These are phyloP conservation scores for Cladosporium velox DNA, from an alignment of 2,329 filamentous ascomycete species.

Conservation along the genomic window DNA sequence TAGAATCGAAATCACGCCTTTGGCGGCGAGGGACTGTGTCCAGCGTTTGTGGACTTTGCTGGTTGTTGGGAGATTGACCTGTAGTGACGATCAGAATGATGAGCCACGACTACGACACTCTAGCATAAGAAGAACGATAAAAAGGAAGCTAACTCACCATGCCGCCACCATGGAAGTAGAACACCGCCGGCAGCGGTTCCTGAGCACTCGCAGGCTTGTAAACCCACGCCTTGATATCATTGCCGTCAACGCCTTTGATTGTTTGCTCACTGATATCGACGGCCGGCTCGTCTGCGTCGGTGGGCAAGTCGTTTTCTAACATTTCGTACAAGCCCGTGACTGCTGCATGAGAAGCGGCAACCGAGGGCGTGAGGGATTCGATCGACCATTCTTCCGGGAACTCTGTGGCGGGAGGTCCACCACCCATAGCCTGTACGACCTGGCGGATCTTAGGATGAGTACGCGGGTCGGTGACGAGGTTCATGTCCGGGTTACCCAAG, in stretches of 20 bases:
- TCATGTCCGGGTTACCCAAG: conserved; percentile 30
- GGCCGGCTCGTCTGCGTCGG: conserved; percentile 25
- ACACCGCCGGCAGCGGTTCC: conserved; percentile 28
- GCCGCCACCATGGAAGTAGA: conserved; percentile 37
- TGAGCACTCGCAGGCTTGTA: conserved; percentile 23
- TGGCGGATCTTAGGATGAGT: conserved; percentile 31
- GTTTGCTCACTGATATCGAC: conserved; percentile 23
- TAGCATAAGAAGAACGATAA: not conserved
- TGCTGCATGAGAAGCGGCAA: conserved; percentile 19
- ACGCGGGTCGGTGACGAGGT: conserved; percentile 30
- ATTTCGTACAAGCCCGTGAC: conserved; percentile 72
- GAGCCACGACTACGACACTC: not conserved
- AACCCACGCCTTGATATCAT: conserved; percentile 27
- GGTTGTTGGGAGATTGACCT: conserved; percentile 25
- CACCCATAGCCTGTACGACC: conserved; percentile 27
- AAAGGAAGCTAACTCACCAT: conserved; percentile 24
- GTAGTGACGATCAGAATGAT: not conserved
- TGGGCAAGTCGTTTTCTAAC: conserved; percentile 63
- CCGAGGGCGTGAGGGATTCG: conserved; percentile 2
- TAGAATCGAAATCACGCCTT: conserved; percentile 31
- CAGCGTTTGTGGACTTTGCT: conserved; percentile 32
- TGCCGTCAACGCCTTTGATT: conserved; percentile 30
- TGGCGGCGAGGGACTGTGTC: conserved; percentile 30
- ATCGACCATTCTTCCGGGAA: not conserved
- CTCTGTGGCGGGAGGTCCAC: conserved; percentile 20